Percentiles rank a stretch among this genome's conserved stretches.
These are phyloP conservation scores for Sporormia fimetaria DNA, from an alignment of 495 filamentous ascomycete species.

Conservation along the genomic window DNA sequence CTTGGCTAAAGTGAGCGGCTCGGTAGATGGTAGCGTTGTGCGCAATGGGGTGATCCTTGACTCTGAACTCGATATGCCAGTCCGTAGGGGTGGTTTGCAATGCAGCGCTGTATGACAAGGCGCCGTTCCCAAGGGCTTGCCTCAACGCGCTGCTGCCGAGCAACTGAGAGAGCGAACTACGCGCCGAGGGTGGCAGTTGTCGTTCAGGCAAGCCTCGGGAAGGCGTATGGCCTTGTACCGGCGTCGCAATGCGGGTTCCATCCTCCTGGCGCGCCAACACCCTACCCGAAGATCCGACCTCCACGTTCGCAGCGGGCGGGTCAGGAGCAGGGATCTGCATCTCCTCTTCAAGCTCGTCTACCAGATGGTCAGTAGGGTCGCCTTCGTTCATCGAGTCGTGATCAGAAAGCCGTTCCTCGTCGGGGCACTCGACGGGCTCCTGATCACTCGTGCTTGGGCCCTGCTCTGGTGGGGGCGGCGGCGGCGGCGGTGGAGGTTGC, in stretches of 20 bases:
- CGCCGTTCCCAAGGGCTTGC: conserved; percentile 28
- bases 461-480: conserved; percentile 41
- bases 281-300: conserved; percentile 80
- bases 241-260: conserved; percentile 79
- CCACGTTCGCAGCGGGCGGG: conserved; percentile 81
- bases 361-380: conserved; percentile 68
- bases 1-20: conserved; percentile 68
- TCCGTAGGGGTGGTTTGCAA: conserved; percentile 72
- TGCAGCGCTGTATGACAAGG: conserved; percentile 72
- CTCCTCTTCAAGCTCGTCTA: conserved; percentile 83
- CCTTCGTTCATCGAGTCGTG: conserved; percentile 63
- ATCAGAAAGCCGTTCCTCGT: conserved; percentile 74
- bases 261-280: conserved; percentile 96
- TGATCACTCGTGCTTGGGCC: conserved; percentile 26
- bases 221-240: conserved; percentile 49
- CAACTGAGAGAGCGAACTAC: conserved; percentile 39
- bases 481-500: conserved; percentile 33
- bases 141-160: conserved; percentile 33
- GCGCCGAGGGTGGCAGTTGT: conserved; percentile 26
- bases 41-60: conserved; percentile 69
- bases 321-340: conserved; percentile 69
- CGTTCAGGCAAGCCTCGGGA: conserved; percentile 30
- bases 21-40: conserved; percentile 95
- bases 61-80: conserved; percentile 96
- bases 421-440: conserved; percentile 78